These are phyloP conservation scores for Mucor racemosus DNA, from an alignment of 371 early-diverging fungal genomes.

Conservation along the genomic window DNA sequence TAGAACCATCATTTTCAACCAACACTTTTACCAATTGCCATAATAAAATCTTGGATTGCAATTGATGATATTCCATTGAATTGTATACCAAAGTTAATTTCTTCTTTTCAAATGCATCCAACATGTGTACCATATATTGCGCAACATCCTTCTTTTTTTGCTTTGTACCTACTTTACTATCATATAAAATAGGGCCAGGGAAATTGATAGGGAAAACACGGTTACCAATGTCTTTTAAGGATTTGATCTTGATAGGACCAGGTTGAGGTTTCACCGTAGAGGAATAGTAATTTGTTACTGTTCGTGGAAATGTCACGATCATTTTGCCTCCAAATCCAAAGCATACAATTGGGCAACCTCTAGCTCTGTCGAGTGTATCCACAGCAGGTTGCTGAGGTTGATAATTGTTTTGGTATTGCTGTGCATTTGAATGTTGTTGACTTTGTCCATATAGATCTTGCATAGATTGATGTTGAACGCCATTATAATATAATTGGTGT, in stretches of 20 bases:
- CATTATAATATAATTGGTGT: slow-evolving; percentile 16
- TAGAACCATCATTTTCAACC: slow-evolving; percentile 70
- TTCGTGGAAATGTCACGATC: slow-evolving; percentile 74
- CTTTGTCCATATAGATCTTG: slow-evolving; percentile 23
- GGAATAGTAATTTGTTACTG: slow-evolving; percentile 50
- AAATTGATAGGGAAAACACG: slow-evolving; percentile 14
- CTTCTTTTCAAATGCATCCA: slow-evolving; percentile 46
- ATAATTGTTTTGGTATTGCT: slow-evolving; percentile 22
- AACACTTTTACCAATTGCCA: slow-evolving; percentile 67
- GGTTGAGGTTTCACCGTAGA: slow-evolving; percentile 63
- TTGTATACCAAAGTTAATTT: slow-evolving; percentile 23
- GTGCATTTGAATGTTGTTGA: slow-evolving; percentile 21
- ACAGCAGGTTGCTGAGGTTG: slow-evolving; percentile 30
- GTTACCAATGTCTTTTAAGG: slow-evolving; percentile 37
- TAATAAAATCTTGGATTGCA: slow-evolving; percentile 50
- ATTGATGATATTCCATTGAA: slow-evolving; percentile 33
- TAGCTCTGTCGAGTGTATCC: slow-evolving; percentile 71
- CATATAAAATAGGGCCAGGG: slow-evolving; percentile 68
- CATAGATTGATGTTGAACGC: slow-evolving; percentile 28
- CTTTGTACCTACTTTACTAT: slow-evolving; percentile 55
- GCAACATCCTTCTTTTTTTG: slow-evolving; percentile 73
- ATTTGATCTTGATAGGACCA: slow-evolving; percentile 58
- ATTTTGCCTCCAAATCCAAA: slow-evolving; percentile 92
- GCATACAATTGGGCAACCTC: slow-evolving; percentile 74
- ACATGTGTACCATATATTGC: slow-evolving; percentile 56